phyloP scores from a whole-genome alignment of 2,329 filamentous ascomycete species.

The Didymella segeticola region DNA sequence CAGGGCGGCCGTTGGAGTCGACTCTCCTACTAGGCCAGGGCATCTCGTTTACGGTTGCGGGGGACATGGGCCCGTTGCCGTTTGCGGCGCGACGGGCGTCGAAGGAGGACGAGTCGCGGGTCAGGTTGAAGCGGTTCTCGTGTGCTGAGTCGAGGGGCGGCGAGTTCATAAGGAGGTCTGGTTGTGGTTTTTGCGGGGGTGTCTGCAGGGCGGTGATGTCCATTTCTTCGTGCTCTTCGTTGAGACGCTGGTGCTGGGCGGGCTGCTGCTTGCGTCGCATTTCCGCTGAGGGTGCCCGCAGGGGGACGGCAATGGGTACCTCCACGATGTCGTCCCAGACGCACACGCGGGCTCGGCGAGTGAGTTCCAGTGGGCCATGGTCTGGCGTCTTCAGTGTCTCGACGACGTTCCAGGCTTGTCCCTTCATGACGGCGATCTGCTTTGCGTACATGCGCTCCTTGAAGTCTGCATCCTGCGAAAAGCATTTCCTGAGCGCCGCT shows the following conservation, averaged over 20 bases:
- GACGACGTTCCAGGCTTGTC: slow-evolving; percentile 98
- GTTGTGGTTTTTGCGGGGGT: slow-evolving; percentile 56
- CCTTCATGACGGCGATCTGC: slow-evolving; percentile 98
- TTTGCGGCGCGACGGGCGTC: slow-evolving; percentile 41
- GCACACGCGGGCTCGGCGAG: slow-evolving; percentile 85
- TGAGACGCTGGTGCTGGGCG: slow-evolving; percentile 28
- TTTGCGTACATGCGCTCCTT: slow-evolving; percentile 99
- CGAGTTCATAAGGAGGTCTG: slow-evolving; percentile 70
- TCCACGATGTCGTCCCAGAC: slow-evolving; percentile 99
- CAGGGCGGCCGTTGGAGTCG: slow-evolving; percentile 29
- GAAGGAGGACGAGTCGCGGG: slow-evolving; percentile 54
- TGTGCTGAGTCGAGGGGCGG: slow-evolving; percentile 55
- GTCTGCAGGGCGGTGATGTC: slow-evolving; percentile 79
- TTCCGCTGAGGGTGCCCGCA: slow-evolving; percentile 85
- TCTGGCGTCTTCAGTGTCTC: slow-evolving; percentile 93
- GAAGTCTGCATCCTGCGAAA: slow-evolving; percentile 92
- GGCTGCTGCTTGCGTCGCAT: slow-evolving; percentile 70
- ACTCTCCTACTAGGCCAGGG: slow-evolving; percentile 31
- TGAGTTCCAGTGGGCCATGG: slow-evolving; percentile 92
- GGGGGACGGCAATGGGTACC: slow-evolving; percentile 89
- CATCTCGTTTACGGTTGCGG: slow-evolving; percentile 44
- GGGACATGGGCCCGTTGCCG: slow-evolving; percentile 33
- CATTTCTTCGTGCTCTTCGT: slow-evolving; percentile 78
- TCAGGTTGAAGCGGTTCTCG: slow-evolving; percentile 57
- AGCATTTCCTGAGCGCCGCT: slow-evolving; percentile 81